Percentiles rank a stretch among this genome's conserved stretches.
phyloP scores from a whole-genome alignment of 176 grass and related monocot species.

The Panicum miliaceum region DNA sequence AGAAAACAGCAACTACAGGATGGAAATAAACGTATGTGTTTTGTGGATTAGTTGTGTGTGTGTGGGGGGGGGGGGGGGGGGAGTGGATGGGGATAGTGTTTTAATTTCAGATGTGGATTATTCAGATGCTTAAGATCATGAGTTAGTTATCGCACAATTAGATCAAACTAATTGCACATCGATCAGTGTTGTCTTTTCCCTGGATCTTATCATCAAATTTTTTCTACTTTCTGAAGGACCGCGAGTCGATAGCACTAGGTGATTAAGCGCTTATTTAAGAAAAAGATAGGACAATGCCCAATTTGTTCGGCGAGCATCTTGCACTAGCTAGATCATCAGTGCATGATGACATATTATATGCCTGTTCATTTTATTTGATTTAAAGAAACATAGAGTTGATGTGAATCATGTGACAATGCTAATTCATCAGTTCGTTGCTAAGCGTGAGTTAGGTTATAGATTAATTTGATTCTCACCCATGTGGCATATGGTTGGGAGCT shows the following conservation, averaged over 20 bases:
- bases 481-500: not conserved
- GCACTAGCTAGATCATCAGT: conserved; percentile 18
- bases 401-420: conserved; percentile 23
- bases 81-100: too few species aligned
- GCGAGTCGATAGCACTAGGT: not conserved
- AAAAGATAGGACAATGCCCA: not conserved
- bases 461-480: not conserved
- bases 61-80: too few species aligned
- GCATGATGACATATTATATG: conserved; percentile 8
- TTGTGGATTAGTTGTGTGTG: too few species aligned
- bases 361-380: not conserved
- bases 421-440: not conserved
- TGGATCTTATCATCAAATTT: too few species aligned
- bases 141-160: not conserved
- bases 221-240: not conserved
- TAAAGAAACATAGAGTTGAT: not conserved
- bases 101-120: too few species aligned
- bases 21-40: too few species aligned
- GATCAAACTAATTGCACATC: not conserved
- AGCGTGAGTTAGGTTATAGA: not conserved
- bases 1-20: too few species aligned
- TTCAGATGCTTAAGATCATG: not conserved
- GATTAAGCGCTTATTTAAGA: not conserved
- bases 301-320: conserved; percentile 24
- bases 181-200: not conserved